Base-by-base conservation (phyloP, 257 asterid species). In the Eustoma russellianum region DNA sequence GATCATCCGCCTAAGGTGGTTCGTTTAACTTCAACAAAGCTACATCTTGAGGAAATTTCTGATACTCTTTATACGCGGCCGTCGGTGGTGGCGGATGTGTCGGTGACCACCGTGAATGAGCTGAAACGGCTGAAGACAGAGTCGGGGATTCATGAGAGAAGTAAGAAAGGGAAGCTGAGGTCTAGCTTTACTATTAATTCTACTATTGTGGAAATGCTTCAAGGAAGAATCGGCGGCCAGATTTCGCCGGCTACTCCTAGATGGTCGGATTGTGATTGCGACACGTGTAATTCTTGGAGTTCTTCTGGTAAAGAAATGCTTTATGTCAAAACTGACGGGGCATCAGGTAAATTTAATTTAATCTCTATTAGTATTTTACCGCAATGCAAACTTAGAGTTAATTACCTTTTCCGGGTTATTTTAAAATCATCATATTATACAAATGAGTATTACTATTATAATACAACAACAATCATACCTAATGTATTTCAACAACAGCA, bases 201-300 rank as follows among this genome's bases (percentile, higher is more conserved):
- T 15, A 71, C 88, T 45, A 69, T 88, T 28, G 85, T 88, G 0
- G 94, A 78, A 55, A 92, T 88, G 94, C 58, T 85, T 46, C 94
- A 76, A 33, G 93, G 79, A 0, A 74, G 71, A 60, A 71, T 78
- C 11, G 86, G 83, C 7, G 64, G 77, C 28, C 72, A 63, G 16
- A 73, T 61, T 15, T 50, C 65, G 0, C 67, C 66, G 9, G 77
- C 75, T 0, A 35, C 61, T 12, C 91, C 91, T 0, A 61, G 99
- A 62, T 92, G 99, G 99, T 88, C 99, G 0, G 99, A 92, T 50
- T 92, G 99, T 52, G 93, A 85, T 52, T 92, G 97, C 65, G 16
- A 48, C 5, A 88, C 85, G 6, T 92, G 99, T 69, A 78, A 74
- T 34, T 72, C 90, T 0, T 81, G 95, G 96, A 62, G 81, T 9